Base-by-base conservation (phyloP, 202 grass and related monocot genomes). In the Carex sylvatica region DNA sequence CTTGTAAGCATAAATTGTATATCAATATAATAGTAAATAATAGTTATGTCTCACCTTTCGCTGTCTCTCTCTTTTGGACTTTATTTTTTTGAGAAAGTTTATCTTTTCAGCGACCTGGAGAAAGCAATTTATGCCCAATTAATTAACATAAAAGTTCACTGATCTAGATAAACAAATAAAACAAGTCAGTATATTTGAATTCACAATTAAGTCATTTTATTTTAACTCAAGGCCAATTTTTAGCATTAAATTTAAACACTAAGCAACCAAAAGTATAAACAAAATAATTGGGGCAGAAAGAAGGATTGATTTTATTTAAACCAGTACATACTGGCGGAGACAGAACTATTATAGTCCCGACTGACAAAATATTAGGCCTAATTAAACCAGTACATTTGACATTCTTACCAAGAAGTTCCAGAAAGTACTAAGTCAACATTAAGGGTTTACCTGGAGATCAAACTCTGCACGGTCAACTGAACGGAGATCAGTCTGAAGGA, bases 401-500 rank as follows among this genome's bases (percentile, higher is more conserved):
- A 38, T 38, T 38, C 36, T 38, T 51, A 74, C 10, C 18, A 46
- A 9, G 70, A 20, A 49, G 40, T 54, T 28, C 4, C 2, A 75
- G 40, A 51, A 75, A 24, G 22, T 24, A 75, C 8, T 0, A 2
- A 46, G 31, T 51, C 26, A 14, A 26, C 11, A 53, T 75, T 53
- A 16, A n/a, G 28, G n/a, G 31, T 93, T 91, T 88, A 98, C 95
- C 54, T 85, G 87, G 56, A 59, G 67, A 89, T 98, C 92, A 76
- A 98, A 98, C 68, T 86, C 89, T 82, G 89, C 61, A 2, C 96
- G 89, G 6, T 76, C 78, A 2, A 90, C 36, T 2, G 91, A 81
- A 0, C 92, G 96, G 22, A 93, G 44, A 3, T 89, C 88, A 14
- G 91, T 95, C 51, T 92, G 91, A 77, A 98, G 89, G 79, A 89